Conservation (phyloP, 148 eudicot genomes). For the Vaccinium myrtillus region DNA sequence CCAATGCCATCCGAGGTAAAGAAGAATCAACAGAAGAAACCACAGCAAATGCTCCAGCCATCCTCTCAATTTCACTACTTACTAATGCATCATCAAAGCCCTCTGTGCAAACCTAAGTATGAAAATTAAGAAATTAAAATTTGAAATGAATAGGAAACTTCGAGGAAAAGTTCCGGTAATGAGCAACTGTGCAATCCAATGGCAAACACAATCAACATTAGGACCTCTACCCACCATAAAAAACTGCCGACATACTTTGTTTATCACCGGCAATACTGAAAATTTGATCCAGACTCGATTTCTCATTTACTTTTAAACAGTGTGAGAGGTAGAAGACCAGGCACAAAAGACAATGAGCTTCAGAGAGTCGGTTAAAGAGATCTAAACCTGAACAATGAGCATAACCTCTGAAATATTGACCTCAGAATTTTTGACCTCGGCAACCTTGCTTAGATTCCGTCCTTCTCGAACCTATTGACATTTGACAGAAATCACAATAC, state of each 20-base stretch:
- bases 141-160: slow-evolving; percentile 12
- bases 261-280: background rate
- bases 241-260: background rate
- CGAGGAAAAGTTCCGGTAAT: background rate
- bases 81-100: slow-evolving; percentile 56
- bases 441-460: slow-evolving; percentile 31
- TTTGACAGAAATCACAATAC: background rate
- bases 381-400: slow-evolving; percentile 87
- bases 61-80: slow-evolving; percentile 53
- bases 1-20: slow-evolving; percentile 65
- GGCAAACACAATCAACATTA: background rate
- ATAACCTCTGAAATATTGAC: slow-evolving; percentile 61
- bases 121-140: slow-evolving; percentile 15
- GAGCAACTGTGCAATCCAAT: background rate
- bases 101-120: slow-evolving; percentile 55
- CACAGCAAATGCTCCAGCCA: slow-evolving; percentile 52
- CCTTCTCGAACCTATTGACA: slow-evolving; percentile 82
- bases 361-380: background rate
- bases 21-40: slow-evolving; percentile 59
- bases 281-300: background rate
- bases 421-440: slow-evolving; percentile 37
- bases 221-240: background rate
- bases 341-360: background rate
- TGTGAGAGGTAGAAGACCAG: background rate
- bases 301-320: slow-evolving; percentile 5